Percentiles rank a stretch among this genome's conserved stretches.
These are phyloP conservation scores for Ensete glaucum DNA, from an alignment of 176 grass and related monocot genomes.

Conservation along the genomic window DNA sequence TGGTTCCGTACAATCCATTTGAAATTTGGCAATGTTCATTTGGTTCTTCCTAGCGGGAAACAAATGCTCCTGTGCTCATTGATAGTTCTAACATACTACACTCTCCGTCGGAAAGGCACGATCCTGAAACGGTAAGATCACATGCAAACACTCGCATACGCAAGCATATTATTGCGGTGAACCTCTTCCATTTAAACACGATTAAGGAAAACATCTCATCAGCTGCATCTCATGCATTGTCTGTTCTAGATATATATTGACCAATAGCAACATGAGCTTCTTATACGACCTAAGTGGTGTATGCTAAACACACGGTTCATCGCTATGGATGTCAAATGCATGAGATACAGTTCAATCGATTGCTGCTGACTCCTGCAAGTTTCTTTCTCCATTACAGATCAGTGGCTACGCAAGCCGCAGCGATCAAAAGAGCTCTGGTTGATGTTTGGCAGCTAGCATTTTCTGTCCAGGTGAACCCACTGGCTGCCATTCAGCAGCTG, in stretches of 20 bases:
- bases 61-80: constrained; percentile 47
- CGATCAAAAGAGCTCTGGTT: constrained; percentile 43
- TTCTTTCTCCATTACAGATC: constrained; percentile 25
- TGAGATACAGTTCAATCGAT: background rate
- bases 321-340: too few species aligned
- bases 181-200: too few species aligned
- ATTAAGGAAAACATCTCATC: too few species aligned
- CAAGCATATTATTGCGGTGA: background rate
- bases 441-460: constrained; percentile 71
- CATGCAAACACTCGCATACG: background rate
- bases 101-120: constrained; percentile 45
- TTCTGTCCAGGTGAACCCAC: constrained; percentile 83
- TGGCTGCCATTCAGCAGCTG: constrained; percentile 72
- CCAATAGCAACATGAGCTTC: background rate
- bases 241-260: background rate
- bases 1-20: constrained; percentile 68
- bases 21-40: constrained; percentile 52
- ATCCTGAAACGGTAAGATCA: constrained; percentile 53
- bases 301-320: too few species aligned
- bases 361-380: background rate
- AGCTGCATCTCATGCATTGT: background rate
- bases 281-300: background rate
- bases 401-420: constrained; percentile 24
- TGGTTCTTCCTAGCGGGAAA: constrained; percentile 57
- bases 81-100: constrained; percentile 41